Conservation (phyloP, 768 basidiomycete species). For the Scleroderma citrinum region DNA sequence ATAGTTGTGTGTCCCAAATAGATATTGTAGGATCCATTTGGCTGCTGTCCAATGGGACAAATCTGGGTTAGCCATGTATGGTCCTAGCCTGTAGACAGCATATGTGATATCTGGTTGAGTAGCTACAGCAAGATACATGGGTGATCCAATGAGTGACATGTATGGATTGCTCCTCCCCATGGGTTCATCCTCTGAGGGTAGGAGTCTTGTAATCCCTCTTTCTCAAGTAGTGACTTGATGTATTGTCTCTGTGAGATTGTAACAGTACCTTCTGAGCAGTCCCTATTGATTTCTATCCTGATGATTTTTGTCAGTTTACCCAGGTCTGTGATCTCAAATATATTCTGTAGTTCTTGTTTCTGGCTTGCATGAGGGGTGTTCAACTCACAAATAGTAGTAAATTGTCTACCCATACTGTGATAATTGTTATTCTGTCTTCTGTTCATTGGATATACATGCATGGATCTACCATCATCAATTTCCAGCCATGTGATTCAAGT, state of each 20-base stretch:
- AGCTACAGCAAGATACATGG: conserved; percentile 18
- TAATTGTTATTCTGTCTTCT: conserved; percentile 5
- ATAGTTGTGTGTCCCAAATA: not conserved
- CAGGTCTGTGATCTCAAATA: conserved; percentile 17
- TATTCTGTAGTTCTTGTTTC: conserved; percentile 6
- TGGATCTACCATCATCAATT: conserved; percentile 9
- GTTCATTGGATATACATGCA: conserved; percentile 7
- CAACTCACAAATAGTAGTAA: conserved; percentile 13
- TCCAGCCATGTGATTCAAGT: conserved; percentile 17
- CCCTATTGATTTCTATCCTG: conserved; percentile 1
- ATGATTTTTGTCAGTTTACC: conserved; percentile 11
- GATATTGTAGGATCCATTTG: conserved; percentile 11
- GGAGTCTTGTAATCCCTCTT: not conserved
- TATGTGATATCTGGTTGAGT: conserved; percentile 11
- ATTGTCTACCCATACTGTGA: conserved; percentile 29
- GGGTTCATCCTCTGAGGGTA: not conserved
- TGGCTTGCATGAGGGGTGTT: not conserved
- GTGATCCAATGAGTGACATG: conserved; percentile 8
- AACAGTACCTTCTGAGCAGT: not conserved
- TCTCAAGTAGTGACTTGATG: not conserved
- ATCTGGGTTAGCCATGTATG: conserved; percentile 6
- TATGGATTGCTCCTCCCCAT: not conserved
- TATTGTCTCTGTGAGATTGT: conserved; percentile 4
- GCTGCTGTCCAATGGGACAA: conserved; percentile 8
- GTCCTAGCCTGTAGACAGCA: conserved; percentile 5